These are phyloP conservation scores for Cladophialophora carrionii DNA, from an alignment of 2,329 filamentous ascomycete genomes.

Conservation along the genomic window DNA sequence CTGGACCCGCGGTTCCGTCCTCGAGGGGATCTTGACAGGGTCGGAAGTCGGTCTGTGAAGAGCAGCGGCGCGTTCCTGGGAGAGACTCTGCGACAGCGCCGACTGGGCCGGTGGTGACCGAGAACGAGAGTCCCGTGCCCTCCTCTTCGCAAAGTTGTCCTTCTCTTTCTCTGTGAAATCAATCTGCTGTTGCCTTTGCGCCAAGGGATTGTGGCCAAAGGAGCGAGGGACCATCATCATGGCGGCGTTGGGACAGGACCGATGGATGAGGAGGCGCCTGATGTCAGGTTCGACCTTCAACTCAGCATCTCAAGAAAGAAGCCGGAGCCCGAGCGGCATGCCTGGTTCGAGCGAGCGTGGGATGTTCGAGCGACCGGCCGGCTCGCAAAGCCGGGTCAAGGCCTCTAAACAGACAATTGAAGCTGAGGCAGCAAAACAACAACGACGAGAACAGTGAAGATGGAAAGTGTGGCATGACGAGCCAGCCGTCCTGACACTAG, in stretches of 20 bases:
- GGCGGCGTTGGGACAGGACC: background rate
- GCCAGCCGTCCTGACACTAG: constrained; percentile 10
- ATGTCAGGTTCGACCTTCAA: constrained; percentile 3
- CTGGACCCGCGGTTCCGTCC: constrained; percentile 6
- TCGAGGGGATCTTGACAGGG: constrained; percentile 30
- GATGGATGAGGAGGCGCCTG: background rate
- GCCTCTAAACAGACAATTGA: background rate
- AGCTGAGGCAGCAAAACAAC: constrained; percentile 1
- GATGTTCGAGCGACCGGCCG: background rate
- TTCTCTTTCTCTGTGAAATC: constrained; percentile 32
- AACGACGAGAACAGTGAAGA: constrained; percentile 9
- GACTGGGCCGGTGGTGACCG: constrained; percentile 22
- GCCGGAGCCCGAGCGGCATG: constrained; percentile 16
- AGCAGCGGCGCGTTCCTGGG: constrained; percentile 16
- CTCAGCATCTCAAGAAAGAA: background rate
- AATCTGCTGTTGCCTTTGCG: constrained; percentile 36
- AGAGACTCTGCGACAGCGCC: constrained; percentile 26
- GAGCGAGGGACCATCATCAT: constrained; percentile 50
- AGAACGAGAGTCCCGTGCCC: constrained; percentile 5
- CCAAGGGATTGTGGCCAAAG: constrained; percentile 45
- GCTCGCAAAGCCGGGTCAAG: constrained; percentile 1
- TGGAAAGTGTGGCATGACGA: constrained; percentile 20
- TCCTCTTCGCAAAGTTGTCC: constrained; percentile 21
- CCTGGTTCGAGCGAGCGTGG: constrained; percentile 10
- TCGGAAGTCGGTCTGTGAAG: constrained; percentile 17